Conservation (phyloP, 768 basidiomycete genomes). For the Gymnopilus junonius region DNA sequence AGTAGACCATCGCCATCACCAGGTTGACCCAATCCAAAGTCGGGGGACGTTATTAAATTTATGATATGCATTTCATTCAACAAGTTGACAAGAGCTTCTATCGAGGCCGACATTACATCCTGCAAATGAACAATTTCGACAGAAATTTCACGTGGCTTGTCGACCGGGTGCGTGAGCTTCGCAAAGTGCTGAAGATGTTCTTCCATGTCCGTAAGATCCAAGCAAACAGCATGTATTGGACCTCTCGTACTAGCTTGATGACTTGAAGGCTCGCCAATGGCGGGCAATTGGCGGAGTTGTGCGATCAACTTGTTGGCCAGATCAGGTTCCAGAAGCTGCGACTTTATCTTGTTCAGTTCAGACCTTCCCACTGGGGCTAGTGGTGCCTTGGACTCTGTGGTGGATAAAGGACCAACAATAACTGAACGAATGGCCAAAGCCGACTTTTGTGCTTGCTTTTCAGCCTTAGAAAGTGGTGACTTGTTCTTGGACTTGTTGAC, state of each 20-base stretch:
- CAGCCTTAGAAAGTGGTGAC: conserved; percentile 40
- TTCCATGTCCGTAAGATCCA: conserved; percentile 66
- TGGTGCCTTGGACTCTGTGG: conserved; percentile 41
- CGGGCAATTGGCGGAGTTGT: conserved; percentile 69
- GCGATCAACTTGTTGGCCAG: conserved; percentile 72
- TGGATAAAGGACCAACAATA: conserved; percentile 60
- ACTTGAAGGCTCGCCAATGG: conserved; percentile 35
- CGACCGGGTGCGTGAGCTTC: conserved; percentile 33
- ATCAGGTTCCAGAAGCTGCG: conserved; percentile 68
- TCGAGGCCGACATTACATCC: conserved; percentile 50
- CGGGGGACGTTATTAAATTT: conserved; percentile 59
- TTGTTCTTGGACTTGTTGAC: conserved; percentile 6
- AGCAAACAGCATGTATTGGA: conserved; percentile 82
- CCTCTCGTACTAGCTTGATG: conserved; percentile 23
- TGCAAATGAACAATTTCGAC: conserved; percentile 26
- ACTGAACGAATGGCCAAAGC: conserved; percentile 68
- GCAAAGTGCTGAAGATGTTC: conserved; percentile 63
- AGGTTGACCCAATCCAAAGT: conserved; percentile 77
- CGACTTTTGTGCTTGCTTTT: conserved; percentile 65
- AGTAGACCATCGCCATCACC: conserved; percentile 69
- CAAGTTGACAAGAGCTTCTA: conserved; percentile 51
- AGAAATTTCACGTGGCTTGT: conserved; percentile 9
- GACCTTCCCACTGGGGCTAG: conserved; percentile 45
- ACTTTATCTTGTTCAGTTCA: conserved; percentile 67
- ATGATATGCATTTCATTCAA: conserved; percentile 68